These are phyloP conservation scores for Helminthosporium solani DNA, from an alignment of 2,329 filamentous ascomycete genomes.

Conservation along the genomic window DNA sequence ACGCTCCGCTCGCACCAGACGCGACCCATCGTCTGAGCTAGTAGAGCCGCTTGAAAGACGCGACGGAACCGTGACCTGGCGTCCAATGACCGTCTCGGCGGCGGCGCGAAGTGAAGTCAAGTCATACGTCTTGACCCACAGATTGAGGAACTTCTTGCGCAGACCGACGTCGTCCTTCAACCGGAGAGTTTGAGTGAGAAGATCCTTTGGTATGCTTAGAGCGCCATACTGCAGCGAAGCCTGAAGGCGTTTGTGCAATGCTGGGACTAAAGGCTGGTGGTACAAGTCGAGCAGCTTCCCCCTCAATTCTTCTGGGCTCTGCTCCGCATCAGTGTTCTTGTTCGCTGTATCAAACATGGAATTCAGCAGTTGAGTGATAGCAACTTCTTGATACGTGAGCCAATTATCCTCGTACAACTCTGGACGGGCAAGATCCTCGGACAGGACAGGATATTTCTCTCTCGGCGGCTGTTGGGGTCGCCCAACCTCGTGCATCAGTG, in stretches of 20 bases:
- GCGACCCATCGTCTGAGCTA: slow-evolving; percentile 37
- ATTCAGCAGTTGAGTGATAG: slow-evolving; percentile 62
- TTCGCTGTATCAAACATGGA: slow-evolving; percentile 50
- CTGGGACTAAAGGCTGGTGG: slow-evolving; percentile 51
- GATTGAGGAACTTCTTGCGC: slow-evolving; percentile 56
- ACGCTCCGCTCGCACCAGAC: slow-evolving; percentile 39
- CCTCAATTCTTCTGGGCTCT: slow-evolving; percentile 42
- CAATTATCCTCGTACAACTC: slow-evolving; percentile 64
- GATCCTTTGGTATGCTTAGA: slow-evolving; percentile 56
- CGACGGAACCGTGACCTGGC: slow-evolving; percentile 46
- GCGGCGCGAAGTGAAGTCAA: slow-evolving; percentile 52
- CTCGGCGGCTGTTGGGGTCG: slow-evolving; percentile 23
- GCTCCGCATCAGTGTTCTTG: slow-evolving; percentile 28
- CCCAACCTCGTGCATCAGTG: slow-evolving; percentile 35
- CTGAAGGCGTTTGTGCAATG: slow-evolving; percentile 58
- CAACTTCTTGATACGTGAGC: slow-evolving; percentile 62
- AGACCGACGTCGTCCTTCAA: slow-evolving; percentile 60
- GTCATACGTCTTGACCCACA: slow-evolving; percentile 62
- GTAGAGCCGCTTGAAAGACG: slow-evolving; percentile 41
- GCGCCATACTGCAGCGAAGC: slow-evolving; percentile 60
- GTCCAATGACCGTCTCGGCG: slow-evolving; percentile 61
- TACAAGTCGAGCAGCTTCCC: slow-evolving; percentile 56
- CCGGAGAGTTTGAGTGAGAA: slow-evolving; percentile 47
- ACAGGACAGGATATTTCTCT: slow-evolving; percentile 54
- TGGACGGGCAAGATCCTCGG: slow-evolving; percentile 57